A percentile compares a stretch with the other conserved stretches of the same genome.
phyloP scores from a whole-genome alignment of 306 rosid genomes.

The Crotalaria pallida region DNA sequence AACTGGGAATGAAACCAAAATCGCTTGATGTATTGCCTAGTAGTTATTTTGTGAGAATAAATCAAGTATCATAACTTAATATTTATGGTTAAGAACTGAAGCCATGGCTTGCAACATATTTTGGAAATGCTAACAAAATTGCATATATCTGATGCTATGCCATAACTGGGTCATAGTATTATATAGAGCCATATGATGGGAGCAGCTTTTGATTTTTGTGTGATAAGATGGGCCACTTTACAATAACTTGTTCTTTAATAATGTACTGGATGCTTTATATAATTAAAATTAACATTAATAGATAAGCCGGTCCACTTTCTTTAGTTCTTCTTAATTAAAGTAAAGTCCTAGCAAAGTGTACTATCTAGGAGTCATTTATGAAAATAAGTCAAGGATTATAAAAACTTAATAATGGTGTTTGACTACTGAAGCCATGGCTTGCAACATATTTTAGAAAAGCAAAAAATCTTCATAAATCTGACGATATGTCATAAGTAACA shows the following conservation, averaged over 20 bases:
- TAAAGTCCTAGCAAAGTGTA: neutral
- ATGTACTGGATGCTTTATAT: neutral
- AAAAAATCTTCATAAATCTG: neutral
- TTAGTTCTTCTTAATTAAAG: constrained; percentile 5
- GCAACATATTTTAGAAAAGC: constrained; percentile 6
- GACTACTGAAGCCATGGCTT: neutral
- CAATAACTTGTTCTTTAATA: neutral
- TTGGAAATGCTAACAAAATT: no score
- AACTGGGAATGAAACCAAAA: neutral
- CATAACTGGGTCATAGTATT: no score
- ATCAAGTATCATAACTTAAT: no score
- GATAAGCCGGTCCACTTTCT: neutral
- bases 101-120: no score
- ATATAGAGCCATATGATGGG: neutral
- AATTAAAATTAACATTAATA: neutral
- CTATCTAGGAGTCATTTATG: neutral
- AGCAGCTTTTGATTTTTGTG: neutral
- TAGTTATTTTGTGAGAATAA: no score
- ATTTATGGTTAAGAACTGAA: no score
- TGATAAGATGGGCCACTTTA: neutral
- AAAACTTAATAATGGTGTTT: constrained; percentile 1
- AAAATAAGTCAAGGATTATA: neutral
- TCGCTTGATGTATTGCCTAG: no score
- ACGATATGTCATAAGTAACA: neutral
- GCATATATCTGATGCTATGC: no score